Percentiles rank a stretch among this genome's conserved stretches.
Evolutionary conservation across 345 rosid species (phyloP).

Genomic region (Geranium brycei): DNA sequence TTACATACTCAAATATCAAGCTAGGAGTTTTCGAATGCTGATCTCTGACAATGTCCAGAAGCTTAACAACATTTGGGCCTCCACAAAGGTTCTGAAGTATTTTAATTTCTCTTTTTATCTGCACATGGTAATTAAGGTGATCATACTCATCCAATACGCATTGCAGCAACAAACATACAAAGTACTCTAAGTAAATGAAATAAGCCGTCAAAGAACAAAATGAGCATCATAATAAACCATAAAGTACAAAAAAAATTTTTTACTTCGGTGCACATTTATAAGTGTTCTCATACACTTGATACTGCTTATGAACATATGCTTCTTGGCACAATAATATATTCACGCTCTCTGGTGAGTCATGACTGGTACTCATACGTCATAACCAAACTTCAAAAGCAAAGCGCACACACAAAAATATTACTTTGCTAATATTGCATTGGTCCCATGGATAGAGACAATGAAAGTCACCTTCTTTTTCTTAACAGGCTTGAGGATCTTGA

Average conservation of each 20-base stretch:
- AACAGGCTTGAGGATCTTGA: slow-evolving; percentile 85
- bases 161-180: neutral
- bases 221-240: neutral
- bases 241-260: neutral
- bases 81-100: slow-evolving; percentile 79
- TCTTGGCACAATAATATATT: neutral
- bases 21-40: slow-evolving; percentile 76
- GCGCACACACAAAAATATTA: neutral
- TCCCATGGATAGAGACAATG: neutral
- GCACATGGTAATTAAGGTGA: slow-evolving; percentile 12
- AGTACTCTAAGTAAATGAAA: neutral
- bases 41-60: slow-evolving; percentile 68
- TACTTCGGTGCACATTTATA: neutral
- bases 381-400: neutral
- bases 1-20: slow-evolving; percentile 68
- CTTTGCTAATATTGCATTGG: neutral
- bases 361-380: slow-evolving; percentile 4
- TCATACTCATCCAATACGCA: neutral
- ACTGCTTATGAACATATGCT: neutral
- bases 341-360: neutral
- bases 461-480: slow-evolving; percentile 68
- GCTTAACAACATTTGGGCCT: slow-evolving; percentile 60
- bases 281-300: too few species aligned
- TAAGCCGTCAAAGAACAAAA: neutral
- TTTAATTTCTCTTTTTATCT: slow-evolving; percentile 79